Base-by-base conservation (phyloP, 2,329 filamentous ascomycete genomes). In the Apiospora sp. region DNA sequence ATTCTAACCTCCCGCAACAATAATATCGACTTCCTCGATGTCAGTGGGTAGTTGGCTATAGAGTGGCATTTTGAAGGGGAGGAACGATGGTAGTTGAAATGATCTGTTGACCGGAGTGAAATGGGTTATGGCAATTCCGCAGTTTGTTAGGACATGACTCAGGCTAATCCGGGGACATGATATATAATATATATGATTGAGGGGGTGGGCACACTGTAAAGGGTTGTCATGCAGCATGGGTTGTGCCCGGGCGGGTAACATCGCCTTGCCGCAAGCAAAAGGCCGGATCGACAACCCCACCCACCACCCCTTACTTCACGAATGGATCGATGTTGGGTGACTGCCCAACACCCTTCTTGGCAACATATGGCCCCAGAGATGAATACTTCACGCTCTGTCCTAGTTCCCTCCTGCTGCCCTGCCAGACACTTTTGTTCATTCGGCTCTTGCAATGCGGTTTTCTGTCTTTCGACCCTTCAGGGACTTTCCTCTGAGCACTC, bases 11-110 rank as follows among this genome's bases (percentile, higher is more conserved):
- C 79, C 79, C 3, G 77, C 76, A 67, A 80, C 75, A 48, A 80
- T 80, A 41, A 80, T 73, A 71, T 80, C 79, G 14, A 79, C 78
- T 72, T 79, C 79, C 14, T 72, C 34, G 30, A 79, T 61, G 37
- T 74, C 75, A n/a, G 74, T 49, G 13, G 69, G 37, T 8, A 79
- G 68, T 19, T 73, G 75, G 24, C 75, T 77, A 69, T 74, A 78
- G 51, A 80, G 24, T 13, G 77, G 77, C 79, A 80, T 79, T 54
- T 37, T 51, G 43, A 30, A 30, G 24, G 30, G 24, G 24, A 16
- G 54, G 54, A 22, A 61, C 30, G 46, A 48, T 46, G 4, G 14
- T 46, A 22, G 44, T 48, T 48, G 46, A 22, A 22, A 48, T 48
- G 46, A 22, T 7, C 4, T 48, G 16, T 46, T 22, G 13, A 46